Conservation (phyloP, 2,329 filamentous ascomycete species). For the Didymella lethalis region DNA sequence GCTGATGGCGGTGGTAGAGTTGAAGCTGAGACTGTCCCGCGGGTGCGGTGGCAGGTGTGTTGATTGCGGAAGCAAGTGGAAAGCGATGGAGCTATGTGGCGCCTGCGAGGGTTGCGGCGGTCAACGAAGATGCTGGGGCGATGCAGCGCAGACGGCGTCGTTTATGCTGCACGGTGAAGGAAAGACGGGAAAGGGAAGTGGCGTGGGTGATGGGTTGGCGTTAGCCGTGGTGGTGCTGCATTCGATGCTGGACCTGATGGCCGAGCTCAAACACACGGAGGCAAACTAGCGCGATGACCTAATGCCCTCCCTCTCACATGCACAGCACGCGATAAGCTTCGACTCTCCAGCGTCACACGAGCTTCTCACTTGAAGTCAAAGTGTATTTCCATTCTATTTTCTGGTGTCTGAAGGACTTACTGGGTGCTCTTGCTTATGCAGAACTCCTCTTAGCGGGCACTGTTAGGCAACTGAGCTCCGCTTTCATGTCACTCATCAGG, state of each 20-base stretch:
- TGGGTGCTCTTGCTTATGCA: neutral
- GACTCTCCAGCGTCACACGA: slow-evolving; percentile 17
- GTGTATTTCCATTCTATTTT: neutral
- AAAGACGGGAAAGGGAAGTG: slow-evolving; percentile 40
- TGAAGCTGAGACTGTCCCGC: slow-evolving; percentile 25
- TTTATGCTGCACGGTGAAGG: slow-evolving; percentile 37
- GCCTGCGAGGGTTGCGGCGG: slow-evolving; percentile 37
- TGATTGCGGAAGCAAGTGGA: slow-evolving; percentile 46
- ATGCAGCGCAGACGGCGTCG: slow-evolving; percentile 24
- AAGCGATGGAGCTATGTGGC: slow-evolving; percentile 49
- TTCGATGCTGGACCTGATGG: slow-evolving; percentile 38
- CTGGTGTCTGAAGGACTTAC: neutral
- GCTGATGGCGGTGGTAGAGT: slow-evolving; percentile 20
- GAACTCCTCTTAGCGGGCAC: slow-evolving; percentile 2
- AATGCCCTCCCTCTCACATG: slow-evolving; percentile 24
- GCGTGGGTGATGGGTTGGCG: slow-evolving; percentile 43
- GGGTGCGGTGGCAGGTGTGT: slow-evolving; percentile 34
- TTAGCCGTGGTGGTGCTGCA: slow-evolving; percentile 39
- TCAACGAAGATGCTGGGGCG: slow-evolving; percentile 23
- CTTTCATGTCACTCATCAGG: slow-evolving; percentile 20
- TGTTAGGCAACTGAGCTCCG: slow-evolving; percentile 15
- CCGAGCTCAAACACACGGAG: slow-evolving; percentile 31
- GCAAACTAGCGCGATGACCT: slow-evolving; percentile 24
- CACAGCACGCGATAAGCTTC: slow-evolving; percentile 20
- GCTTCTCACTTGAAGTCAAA: neutral